Conservation (phyloP, 345 rosid genomes). For the Anastatica hierochuntica region DNA sequence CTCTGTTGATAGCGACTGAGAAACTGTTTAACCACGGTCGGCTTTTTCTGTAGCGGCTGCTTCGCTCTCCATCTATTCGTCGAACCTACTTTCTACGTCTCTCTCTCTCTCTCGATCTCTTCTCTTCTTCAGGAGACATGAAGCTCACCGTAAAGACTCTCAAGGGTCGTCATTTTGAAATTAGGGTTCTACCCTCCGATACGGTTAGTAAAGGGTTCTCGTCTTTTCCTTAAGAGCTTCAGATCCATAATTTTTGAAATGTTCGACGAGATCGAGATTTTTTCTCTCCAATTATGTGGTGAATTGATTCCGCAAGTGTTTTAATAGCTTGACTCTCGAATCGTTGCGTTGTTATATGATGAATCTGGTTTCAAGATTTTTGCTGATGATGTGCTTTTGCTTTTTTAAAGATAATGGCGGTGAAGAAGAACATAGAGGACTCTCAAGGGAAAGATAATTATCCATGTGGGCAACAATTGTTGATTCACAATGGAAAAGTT, state of each 20-base stretch:
- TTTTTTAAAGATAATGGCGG: constrained; percentile 62
- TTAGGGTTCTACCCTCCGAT: constrained; percentile 82
- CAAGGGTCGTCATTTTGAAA: constrained; percentile 91
- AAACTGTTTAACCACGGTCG: constrained; percentile 19
- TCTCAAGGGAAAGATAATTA: constrained; percentile 88
- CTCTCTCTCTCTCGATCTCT: constrained; percentile 13
- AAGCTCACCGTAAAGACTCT: constrained; percentile 97
- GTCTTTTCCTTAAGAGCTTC: background rate
- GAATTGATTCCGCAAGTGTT: background rate
- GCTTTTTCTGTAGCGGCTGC: constrained; percentile 5
- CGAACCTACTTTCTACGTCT: constrained; percentile 17
- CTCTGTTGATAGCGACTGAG: constrained; percentile 10
- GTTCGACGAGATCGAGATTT: background rate
- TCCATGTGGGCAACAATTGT: constrained; percentile 85
- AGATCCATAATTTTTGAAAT: constrained; percentile 12
- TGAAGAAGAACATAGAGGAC: constrained; percentile 96
- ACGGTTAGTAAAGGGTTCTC: constrained; percentile 57
- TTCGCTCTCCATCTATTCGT: constrained; percentile 15
- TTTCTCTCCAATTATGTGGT: background rate
- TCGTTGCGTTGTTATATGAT: background rate
- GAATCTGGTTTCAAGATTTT: constrained; percentile 1
- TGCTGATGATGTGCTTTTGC: background rate
- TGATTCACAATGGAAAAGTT: constrained; percentile 97
- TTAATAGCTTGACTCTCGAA: background rate
- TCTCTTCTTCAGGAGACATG: constrained; percentile 30